Conservation (phyloP, 495 filamentous ascomycete genomes). For the Aspergillus avenaceus region DNA sequence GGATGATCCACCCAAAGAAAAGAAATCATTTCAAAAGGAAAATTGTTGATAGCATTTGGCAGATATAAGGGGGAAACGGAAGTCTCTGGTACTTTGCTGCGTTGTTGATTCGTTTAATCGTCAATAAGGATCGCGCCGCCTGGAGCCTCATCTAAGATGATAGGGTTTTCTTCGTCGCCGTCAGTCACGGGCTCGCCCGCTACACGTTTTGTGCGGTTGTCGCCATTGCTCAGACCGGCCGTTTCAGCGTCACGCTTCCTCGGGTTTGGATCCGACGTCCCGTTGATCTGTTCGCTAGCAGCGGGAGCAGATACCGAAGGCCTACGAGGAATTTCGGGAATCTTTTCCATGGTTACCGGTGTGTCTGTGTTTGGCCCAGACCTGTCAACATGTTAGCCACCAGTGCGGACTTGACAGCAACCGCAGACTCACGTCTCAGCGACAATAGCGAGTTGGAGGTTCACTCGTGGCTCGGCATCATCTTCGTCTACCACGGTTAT, state of each 20-base stretch:
- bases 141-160: slow-evolving; percentile 50
- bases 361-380: too few species aligned
- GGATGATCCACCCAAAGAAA: background rate
- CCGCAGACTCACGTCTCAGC: slow-evolving; percentile 37
- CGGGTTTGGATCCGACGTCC: slow-evolving; percentile 24
- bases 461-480: slow-evolving; percentile 76
- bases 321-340: slow-evolving; percentile 49
- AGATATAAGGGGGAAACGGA: background rate
- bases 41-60: background rate
- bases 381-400: too few species aligned
- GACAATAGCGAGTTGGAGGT: slow-evolving; percentile 65
- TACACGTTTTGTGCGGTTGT: slow-evolving; percentile 40
- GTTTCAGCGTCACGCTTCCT: slow-evolving; percentile 46
- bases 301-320: slow-evolving; percentile 28
- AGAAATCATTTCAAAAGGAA: background rate
- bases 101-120: slow-evolving; percentile 30
- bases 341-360: slow-evolving; percentile 39
- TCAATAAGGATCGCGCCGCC: slow-evolving; percentile 74
- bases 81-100: background rate
- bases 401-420: background rate
- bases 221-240: slow-evolving; percentile 34
- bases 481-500: slow-evolving; percentile 82
- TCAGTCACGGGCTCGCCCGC: slow-evolving; percentile 23
- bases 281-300: slow-evolving; percentile 20
- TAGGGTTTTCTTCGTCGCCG: slow-evolving; percentile 33